These are phyloP conservation scores for Tulasnella calospora DNA, from an alignment of 768 basidiomycete genomes.

Conservation along the genomic window DNA sequence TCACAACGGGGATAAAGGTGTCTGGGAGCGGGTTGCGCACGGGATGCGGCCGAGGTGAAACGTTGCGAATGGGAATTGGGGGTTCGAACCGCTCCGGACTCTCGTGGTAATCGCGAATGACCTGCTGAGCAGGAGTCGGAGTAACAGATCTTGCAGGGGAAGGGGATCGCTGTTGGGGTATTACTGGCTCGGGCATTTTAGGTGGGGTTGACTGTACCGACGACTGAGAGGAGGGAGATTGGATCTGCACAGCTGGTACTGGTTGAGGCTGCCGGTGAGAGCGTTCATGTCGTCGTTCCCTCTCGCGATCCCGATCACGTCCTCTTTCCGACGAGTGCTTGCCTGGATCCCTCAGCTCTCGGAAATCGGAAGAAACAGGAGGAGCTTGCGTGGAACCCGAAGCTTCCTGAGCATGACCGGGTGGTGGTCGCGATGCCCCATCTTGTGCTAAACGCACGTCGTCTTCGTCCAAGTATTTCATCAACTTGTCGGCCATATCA, in stretches of 20 bases:
- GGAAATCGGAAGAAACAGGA: neutral
- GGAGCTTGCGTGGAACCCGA: neutral
- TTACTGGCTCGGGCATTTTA: neutral
- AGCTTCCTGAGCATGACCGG: neutral
- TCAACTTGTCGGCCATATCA: neutral
- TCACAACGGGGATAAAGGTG: constrained; percentile 7
- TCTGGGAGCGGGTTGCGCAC: constrained; percentile 4
- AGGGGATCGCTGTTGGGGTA: neutral
- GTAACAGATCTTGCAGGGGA: neutral
- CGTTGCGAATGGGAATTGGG: neutral
- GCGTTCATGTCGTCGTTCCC: neutral
- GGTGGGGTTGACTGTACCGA: neutral
- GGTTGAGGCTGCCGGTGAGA: neutral
- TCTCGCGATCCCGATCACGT: neutral
- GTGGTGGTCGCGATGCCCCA: neutral
- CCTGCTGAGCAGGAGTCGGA: neutral
- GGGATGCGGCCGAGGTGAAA: constrained; percentile 7
- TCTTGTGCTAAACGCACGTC: neutral
- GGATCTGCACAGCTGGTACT: neutral
- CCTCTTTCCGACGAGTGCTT: neutral
- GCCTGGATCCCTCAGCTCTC: neutral
- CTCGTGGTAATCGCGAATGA: neutral
- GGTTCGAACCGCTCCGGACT: neutral
- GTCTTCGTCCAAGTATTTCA: neutral
- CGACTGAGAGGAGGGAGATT: neutral